These are phyloP conservation scores for Afroboletus lepidellus DNA, from an alignment of 1,284 basidiomycete genomes.

Conservation along the genomic window DNA sequence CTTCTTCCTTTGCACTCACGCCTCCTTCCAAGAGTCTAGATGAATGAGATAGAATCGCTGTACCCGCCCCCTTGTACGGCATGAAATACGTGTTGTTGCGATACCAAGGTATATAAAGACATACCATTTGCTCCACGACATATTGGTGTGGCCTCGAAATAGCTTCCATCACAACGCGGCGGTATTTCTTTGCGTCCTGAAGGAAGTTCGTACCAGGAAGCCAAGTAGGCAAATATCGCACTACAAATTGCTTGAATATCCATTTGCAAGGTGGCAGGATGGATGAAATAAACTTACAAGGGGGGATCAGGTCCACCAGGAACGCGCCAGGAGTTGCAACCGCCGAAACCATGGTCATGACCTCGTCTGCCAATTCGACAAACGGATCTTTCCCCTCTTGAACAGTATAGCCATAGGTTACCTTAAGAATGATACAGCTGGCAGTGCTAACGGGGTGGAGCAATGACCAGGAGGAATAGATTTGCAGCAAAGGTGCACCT, in stretches of 20 bases:
- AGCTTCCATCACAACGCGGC: constrained; percentile 31
- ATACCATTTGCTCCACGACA: constrained; percentile 43
- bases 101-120: background rate
- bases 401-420: constrained; percentile 26
- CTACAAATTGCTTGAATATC: constrained; percentile 18
- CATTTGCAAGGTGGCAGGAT: background rate
- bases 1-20: constrained; percentile 22
- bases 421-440: constrained; percentile 18
- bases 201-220: constrained; percentile 49
- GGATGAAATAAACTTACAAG: constrained; percentile 21
- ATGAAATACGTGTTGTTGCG: background rate
- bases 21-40: constrained; percentile 23
- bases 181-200: constrained; percentile 39
- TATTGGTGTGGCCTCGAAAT: constrained; percentile 38
- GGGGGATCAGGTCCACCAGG: constrained; percentile 33
- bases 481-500: constrained; percentile 10
- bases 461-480: no score
- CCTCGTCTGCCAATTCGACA: constrained; percentile 24
- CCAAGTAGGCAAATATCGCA: constrained; percentile 48
- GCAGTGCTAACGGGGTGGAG: constrained; percentile 6
- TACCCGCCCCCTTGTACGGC: constrained; percentile 36
- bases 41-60: constrained; percentile 38
- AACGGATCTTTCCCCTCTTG: constrained; percentile 29
- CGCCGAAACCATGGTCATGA: constrained; percentile 14
- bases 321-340: constrained; percentile 21